Percentiles rank a stretch among this genome's conserved stretches.
phyloP scores from a whole-genome alignment of 1,284 basidiomycete species.

The Cryptococcus hybrid region DNA sequence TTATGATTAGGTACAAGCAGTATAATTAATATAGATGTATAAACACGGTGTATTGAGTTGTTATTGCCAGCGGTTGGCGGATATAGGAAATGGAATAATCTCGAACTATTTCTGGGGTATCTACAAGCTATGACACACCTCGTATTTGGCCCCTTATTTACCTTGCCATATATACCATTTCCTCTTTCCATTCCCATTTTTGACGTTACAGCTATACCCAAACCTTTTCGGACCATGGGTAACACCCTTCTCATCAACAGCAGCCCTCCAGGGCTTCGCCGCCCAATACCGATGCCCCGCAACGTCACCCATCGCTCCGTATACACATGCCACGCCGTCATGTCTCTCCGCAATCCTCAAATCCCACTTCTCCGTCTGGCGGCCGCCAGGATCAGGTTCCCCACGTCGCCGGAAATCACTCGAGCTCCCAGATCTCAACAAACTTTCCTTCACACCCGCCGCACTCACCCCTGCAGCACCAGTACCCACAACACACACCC shows the following conservation, averaged over 20 bases:
- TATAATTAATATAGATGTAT: too few relatives aligned
- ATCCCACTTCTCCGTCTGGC: conserved; percentile 43
- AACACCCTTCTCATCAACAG: conserved; percentile 44
- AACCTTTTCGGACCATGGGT: conserved; percentile 29
- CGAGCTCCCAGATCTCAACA: conserved; percentile 50
- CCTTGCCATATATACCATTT: not conserved
- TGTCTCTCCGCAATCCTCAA: conserved; percentile 35
- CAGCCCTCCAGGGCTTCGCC: conserved; percentile 15
- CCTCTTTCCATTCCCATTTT: not conserved
- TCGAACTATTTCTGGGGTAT: not conserved
- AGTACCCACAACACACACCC: conserved; percentile 39
- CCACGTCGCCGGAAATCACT: conserved; percentile 47
- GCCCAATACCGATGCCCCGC: conserved; percentile 1
- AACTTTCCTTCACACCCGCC: conserved; percentile 43
- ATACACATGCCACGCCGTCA: conserved; percentile 41
- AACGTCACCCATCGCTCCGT: conserved; percentile 36
- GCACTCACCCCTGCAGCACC: conserved; percentile 30
- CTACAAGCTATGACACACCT: not conserved
- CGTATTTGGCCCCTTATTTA: not conserved
- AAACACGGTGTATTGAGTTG: too few relatives aligned
- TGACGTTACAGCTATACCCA: not conserved
- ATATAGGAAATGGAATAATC: not conserved
- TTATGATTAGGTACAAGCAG: not conserved
- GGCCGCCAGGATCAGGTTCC: conserved; percentile 25
- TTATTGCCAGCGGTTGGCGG: too few relatives aligned